Evolutionary conservation across 2,329 filamentous ascomycete species (phyloP).

Genomic region (Colletotrichum lentis): DNA sequence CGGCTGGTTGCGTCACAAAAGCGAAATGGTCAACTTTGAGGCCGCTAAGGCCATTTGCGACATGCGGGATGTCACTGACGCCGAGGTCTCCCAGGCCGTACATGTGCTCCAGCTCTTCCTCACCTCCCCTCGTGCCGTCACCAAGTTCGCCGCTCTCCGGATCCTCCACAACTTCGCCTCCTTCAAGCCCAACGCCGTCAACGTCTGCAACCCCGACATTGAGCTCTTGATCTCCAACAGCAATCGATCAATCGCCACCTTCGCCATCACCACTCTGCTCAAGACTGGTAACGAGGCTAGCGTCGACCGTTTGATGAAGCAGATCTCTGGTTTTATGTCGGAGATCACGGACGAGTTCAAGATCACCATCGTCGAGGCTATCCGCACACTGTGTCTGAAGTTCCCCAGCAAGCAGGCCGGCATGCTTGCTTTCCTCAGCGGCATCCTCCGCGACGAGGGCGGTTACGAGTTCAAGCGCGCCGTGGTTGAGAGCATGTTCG

Average conservation of each 20-base stretch:
- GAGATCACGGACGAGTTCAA: constrained; percentile 99
- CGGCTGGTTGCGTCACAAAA: constrained; percentile 97
- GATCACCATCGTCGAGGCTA: constrained; percentile 99
- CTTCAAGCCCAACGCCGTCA: constrained; percentile 93
- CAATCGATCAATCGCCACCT: constrained; percentile 97
- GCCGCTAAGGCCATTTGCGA: constrained; percentile 98
- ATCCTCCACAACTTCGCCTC: constrained; percentile 96
- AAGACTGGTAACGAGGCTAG: constrained; percentile 98
- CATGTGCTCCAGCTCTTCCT: constrained; percentile 97
- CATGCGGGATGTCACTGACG: constrained; percentile 90
- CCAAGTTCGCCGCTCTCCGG: constrained; percentile 95
- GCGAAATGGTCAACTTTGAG: constrained; percentile 99
- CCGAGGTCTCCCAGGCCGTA: constrained; percentile 89
- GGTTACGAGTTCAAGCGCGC: constrained; percentile 98
- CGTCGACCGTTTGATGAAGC: constrained; percentile 97
- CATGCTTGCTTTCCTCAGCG: constrained; percentile 96
- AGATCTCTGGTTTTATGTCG: constrained; percentile 97
- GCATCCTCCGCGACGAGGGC: constrained; percentile 95
- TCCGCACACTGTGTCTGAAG: constrained; percentile 94
- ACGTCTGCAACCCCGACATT: constrained; percentile 95
- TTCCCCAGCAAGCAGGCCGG: constrained; percentile 98
- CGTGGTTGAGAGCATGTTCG: constrained; percentile 99
- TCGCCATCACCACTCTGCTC: constrained; percentile 95
- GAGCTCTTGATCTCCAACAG: constrained; percentile 95
- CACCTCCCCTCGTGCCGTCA: constrained; percentile 92